Base-by-base conservation (phyloP, 108 stramenopile genomes). In the Nitzschia sp. region DNA sequence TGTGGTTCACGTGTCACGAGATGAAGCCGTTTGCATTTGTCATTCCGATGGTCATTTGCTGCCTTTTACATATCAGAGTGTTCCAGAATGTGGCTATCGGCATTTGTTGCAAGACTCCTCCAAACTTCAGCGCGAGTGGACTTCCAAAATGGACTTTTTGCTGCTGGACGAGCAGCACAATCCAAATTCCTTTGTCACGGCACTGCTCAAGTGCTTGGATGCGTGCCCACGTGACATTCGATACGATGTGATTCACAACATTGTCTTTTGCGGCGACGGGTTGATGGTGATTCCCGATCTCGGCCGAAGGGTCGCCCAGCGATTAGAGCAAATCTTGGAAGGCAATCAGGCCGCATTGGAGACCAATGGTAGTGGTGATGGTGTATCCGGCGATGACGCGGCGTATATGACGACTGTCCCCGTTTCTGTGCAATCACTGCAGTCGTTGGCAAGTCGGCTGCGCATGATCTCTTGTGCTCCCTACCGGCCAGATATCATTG, bases 221-320 rank as follows among this genome's bases (percentile, higher is more conserved):
- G 54, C 46, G 15, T 74, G 68, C 51, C 78, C 78, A 21, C 21
- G 30, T 6, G 72, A 74, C 57, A 27, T 74, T n/a, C 45, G 80
- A 24, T 46, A 38, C 26, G 21, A 76, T 47, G 58, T 71, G 45
- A 61, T 61, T 21, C 30, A 42, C 19, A 81, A 76, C 48, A 59
- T 77, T 1, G 34, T 76, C 51, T 73, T 81, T 67, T 71, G 65
- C 59, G 80, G 80, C 30, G 80, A 81, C 30, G 68, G 72, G 8
- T 28, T 61, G 9, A n/a, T 69, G 35, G 25, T 81, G 11, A 30
- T 72, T 29, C 80, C 80, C n/a, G 75, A 76, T 49, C 33, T 81
- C 61, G 47, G 54, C 23, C 68, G 68, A 3, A 28, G 61, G 24
- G 68, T 74, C 2, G 45, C 34, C 11, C 59, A 70, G 29, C 61